Conservation (phyloP, 1,284 basidiomycete species). For the Inonotus hispidus region DNA sequence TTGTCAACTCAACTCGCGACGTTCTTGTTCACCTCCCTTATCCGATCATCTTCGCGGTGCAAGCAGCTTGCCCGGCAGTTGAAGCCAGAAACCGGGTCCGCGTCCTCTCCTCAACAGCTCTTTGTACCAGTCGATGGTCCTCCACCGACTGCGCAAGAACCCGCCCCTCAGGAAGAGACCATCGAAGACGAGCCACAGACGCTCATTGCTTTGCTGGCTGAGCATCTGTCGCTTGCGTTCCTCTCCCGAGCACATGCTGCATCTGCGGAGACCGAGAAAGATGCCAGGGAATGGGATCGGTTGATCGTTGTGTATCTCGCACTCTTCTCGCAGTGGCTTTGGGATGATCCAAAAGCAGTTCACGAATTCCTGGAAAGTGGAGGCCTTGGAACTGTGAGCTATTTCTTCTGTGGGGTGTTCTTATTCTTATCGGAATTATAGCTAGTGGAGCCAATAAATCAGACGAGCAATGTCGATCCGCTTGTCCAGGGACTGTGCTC, state of each 20-base stretch:
- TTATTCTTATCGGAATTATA: conserved; percentile 28
- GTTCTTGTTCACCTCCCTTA: conserved; percentile 65
- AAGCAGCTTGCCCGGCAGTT: conserved; percentile 74
- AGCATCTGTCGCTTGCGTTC: conserved; percentile 67
- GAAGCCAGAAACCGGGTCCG: conserved; percentile 42
- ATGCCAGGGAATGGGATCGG: conserved; percentile 83
- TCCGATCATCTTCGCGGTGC: conserved; percentile 62
- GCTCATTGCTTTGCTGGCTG: conserved; percentile 64
- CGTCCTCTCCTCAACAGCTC: conserved; percentile 36
- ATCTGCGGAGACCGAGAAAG: conserved; percentile 47
- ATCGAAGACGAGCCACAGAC: conserved; percentile 66
- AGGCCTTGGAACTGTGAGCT: conserved; percentile 82
- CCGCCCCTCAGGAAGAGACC: conserved; percentile 28
- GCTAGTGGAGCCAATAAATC: conserved; percentile 93
- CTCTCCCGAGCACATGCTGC: conserved; percentile 63
- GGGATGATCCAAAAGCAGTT: conserved; percentile 89
- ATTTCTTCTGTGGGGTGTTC: background rate
- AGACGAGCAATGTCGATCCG: conserved; percentile 80
- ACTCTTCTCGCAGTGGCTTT: conserved; percentile 89
- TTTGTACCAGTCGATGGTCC: conserved; percentile 71
- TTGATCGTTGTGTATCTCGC: conserved; percentile 84
- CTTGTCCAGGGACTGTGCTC: conserved; percentile 89
- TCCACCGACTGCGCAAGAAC: conserved; percentile 27
- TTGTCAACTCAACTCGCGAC: conserved; percentile 64
- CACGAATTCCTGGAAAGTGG: conserved; percentile 88